These are phyloP conservation scores for Bertia moriformis DNA, from an alignment of 2,329 filamentous ascomycete genomes.

Conservation along the genomic window DNA sequence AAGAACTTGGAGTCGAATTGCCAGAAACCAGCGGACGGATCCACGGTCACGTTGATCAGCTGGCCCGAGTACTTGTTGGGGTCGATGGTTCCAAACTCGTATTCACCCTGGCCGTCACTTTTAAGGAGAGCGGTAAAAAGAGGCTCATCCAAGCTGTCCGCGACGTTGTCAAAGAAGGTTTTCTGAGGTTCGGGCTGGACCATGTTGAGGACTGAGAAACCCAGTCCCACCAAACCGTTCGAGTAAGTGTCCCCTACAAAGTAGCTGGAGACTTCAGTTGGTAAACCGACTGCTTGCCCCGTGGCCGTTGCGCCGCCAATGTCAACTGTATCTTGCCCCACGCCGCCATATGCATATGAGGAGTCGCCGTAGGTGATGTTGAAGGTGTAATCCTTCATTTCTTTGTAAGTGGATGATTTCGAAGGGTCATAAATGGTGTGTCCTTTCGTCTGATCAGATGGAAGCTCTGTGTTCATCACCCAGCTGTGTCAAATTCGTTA, in stretches of 20 bases:
- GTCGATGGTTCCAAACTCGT: constrained; percentile 35
- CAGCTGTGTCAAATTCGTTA: constrained; percentile 20
- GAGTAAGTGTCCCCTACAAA: constrained; percentile 36
- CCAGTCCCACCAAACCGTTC: constrained; percentile 45
- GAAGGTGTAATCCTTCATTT: constrained; percentile 25
- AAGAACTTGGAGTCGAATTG: constrained; percentile 18
- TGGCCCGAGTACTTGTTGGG: constrained; percentile 18
- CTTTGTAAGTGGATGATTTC: constrained; percentile 3
- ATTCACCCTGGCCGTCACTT: constrained; percentile 26
- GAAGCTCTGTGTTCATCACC: constrained; percentile 41
- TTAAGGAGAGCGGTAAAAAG: constrained; percentile 44
- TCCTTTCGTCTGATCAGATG: constrained; percentile 19
- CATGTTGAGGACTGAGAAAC: constrained; percentile 39
- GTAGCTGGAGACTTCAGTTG: constrained; percentile 29
- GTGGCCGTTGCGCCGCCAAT: constrained; percentile 40
- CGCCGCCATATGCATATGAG: constrained; percentile 34
- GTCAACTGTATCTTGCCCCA: constrained; percentile 40
- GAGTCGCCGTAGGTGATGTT: constrained; percentile 43
- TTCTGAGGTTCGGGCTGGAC: constrained; percentile 35
- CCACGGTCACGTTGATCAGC: constrained; percentile 24
- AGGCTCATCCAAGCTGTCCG: constrained; percentile 32
- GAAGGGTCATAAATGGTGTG: constrained; percentile 17
- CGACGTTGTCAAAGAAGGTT: constrained; percentile 50
- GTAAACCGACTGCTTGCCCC: constrained; percentile 41
- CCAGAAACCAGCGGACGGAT: constrained; percentile 22